These are phyloP conservation scores for Amanita fuliginea DNA, from an alignment of 768 basidiomycete genomes.

Conservation along the genomic window DNA sequence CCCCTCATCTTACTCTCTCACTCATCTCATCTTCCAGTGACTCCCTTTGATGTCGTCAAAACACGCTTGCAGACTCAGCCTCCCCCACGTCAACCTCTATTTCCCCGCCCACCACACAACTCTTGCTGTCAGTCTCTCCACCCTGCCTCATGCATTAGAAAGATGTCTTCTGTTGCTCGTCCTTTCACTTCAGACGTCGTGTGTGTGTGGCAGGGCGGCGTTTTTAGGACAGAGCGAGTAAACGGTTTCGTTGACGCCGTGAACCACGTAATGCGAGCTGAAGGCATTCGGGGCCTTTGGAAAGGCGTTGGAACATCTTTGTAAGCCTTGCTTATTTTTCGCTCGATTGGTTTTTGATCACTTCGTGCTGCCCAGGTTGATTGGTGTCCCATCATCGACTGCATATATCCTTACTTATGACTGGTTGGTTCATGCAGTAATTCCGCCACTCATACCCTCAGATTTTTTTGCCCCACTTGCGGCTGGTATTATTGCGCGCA, in stretches of 20 bases:
- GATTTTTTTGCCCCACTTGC: slow-evolving; percentile 52
- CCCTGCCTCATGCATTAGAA: slow-evolving; percentile 48
- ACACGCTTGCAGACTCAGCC: slow-evolving; percentile 93
- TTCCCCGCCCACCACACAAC: slow-evolving; percentile 41
- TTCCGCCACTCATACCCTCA: slow-evolving; percentile 51
- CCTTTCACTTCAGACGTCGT: slow-evolving; percentile 53
- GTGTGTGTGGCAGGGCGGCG: slow-evolving; percentile 69
- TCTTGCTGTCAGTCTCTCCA: slow-evolving; percentile 64
- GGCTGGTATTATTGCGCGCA: slow-evolving; percentile 77
- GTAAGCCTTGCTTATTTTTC: slow-evolving; percentile 30
- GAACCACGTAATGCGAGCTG: slow-evolving; percentile 65
- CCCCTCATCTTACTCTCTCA: background rate
- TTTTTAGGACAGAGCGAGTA: slow-evolving; percentile 61
- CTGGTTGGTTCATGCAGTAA: slow-evolving; percentile 54
- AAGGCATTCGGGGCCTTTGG: slow-evolving; percentile 85
- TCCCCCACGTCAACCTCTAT: slow-evolving; percentile 34
- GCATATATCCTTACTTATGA: slow-evolving; percentile 96
- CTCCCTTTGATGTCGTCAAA: slow-evolving; percentile 97
- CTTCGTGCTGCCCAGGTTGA: slow-evolving; percentile 38
- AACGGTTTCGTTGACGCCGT: slow-evolving; percentile 84
- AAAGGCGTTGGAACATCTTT: slow-evolving; percentile 89
- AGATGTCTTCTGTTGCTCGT: slow-evolving; percentile 65
- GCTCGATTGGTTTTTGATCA: slow-evolving; percentile 8
- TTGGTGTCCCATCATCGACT: slow-evolving; percentile 87
- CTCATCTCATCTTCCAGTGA: slow-evolving; percentile 54